These are phyloP conservation scores for Aspergillus hancockii DNA, from an alignment of 495 filamentous ascomycete genomes.

Conservation along the genomic window DNA sequence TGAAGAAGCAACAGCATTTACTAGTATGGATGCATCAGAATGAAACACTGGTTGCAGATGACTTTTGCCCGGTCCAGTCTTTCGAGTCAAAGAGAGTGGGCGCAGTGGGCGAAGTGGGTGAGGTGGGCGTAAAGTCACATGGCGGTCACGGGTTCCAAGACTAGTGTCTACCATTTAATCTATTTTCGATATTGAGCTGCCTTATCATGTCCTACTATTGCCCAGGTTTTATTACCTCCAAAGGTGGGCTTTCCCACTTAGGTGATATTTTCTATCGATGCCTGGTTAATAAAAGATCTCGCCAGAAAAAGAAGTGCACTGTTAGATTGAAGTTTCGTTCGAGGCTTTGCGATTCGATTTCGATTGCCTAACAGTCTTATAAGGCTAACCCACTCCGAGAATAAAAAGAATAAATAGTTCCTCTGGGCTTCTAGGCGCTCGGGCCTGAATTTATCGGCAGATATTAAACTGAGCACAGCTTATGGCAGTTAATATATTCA, in stretches of 20 bases:
- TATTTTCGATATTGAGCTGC: slow-evolving; percentile 4
- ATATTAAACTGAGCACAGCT: neutral
- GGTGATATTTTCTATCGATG: neutral
- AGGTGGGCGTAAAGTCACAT: slow-evolving; percentile 9
- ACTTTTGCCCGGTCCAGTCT: neutral
- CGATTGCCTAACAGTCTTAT: neutral
- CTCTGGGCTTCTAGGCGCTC: slow-evolving; percentile 8
- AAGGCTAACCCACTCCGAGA: neutral
- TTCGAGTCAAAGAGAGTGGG: too few species aligned
- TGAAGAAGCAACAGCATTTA: neutral
- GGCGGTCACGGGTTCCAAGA: slow-evolving; percentile 15
- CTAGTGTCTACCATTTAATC: slow-evolving; percentile 6
- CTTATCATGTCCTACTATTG: slow-evolving; percentile 1
- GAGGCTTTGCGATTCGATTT: neutral
- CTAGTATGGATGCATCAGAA: neutral
- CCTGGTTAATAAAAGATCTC: neutral
- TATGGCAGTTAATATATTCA: slow-evolving; percentile 10
- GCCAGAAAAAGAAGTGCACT: neutral
- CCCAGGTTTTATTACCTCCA: neutral
- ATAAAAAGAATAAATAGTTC: neutral
- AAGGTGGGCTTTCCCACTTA: slow-evolving; percentile 2
- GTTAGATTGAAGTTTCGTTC: neutral
- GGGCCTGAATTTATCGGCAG: neutral
- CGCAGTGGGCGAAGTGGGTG: neutral
- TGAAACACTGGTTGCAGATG: slow-evolving; percentile 7